Evolutionary conservation across 2,329 filamentous ascomycete genomes (phyloP).

Genomic region (Trichoderma harzianum): DNA sequence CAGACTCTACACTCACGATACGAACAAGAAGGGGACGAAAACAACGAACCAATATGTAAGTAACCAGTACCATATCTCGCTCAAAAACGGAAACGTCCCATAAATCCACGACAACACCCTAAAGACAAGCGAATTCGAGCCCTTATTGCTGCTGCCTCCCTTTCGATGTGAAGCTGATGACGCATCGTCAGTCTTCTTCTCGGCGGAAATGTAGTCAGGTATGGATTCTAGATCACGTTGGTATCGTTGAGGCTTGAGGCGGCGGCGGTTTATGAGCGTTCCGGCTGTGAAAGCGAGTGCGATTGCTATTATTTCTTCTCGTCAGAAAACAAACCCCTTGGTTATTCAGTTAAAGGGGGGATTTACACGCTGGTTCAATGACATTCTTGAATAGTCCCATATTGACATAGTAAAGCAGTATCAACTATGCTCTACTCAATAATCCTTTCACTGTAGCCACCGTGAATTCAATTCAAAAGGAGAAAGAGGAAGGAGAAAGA

Average conservation of each 20-base stretch:
- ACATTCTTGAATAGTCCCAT: constrained; percentile 8
- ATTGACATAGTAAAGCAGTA: background rate
- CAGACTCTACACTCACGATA: background rate
- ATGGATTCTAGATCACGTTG: constrained; percentile 1
- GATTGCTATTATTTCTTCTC: background rate
- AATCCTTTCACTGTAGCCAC: no score
- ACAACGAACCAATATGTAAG: constrained; percentile 11
- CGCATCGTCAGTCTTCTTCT: background rate
- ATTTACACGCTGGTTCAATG: constrained; percentile 3
- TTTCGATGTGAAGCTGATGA: background rate
- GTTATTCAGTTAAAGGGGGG: background rate
- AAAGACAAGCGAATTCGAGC: background rate
- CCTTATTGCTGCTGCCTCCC: background rate
- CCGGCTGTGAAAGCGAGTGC: background rate
- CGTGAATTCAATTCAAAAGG: background rate
- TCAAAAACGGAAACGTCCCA: constrained; percentile 7
- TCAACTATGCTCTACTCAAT: no score
- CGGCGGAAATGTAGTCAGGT: background rate
- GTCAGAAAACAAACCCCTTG: background rate
- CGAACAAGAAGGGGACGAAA: background rate
- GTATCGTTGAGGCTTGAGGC: background rate
- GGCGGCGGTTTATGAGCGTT: background rate
- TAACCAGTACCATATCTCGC: constrained; percentile 8
- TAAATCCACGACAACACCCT: constrained; percentile 1
- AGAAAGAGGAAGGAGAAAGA: background rate